Percentiles rank a stretch among this genome's conserved stretches.
Evolutionary conservation across 2,329 filamentous ascomycete genomes (phyloP).

Genomic region (Aspergillus nomiae): DNA sequence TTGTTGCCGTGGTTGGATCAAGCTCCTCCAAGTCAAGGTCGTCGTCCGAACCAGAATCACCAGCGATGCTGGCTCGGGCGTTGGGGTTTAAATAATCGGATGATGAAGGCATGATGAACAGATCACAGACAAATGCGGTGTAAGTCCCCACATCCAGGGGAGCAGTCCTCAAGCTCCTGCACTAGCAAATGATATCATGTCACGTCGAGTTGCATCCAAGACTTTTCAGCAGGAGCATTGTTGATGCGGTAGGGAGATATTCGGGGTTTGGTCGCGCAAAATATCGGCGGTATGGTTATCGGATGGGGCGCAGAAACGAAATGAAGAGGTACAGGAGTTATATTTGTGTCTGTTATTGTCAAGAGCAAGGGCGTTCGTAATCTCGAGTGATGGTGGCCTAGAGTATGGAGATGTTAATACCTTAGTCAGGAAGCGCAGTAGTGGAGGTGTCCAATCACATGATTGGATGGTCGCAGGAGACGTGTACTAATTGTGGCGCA

Average conservation of each 20-base stretch:
- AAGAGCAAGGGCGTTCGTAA: constrained; percentile 4
- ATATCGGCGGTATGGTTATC: neutral
- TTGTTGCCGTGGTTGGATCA: constrained; percentile 37
- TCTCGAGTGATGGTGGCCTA: constrained; percentile 23
- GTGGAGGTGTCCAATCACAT: constrained; percentile 24
- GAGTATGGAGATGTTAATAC: constrained; percentile 14
- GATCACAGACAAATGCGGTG: constrained; percentile 1
- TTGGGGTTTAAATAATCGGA: constrained; percentile 39
- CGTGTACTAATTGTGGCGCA: constrained; percentile 3
- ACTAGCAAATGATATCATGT: constrained; percentile 24
- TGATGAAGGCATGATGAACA: constrained; percentile 37
- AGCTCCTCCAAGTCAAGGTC: constrained; percentile 51
- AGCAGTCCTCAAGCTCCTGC: constrained; percentile 24
- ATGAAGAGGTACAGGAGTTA: neutral
- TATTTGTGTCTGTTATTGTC: neutral
- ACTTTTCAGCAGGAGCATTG: constrained; percentile 21
- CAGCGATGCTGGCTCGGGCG: constrained; percentile 33
- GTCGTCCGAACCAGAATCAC: constrained; percentile 42
- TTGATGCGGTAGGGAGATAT: constrained; percentile 10
- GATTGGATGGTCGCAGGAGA: constrained; percentile 5
- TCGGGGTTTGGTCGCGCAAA: neutral
- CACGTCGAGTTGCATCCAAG: constrained; percentile 22
- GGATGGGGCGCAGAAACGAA: neutral
- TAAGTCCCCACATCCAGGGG: constrained; percentile 15
- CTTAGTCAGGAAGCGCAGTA: neutral